Conservation (phyloP, 2,329 filamentous ascomycete genomes). For the Corniculantispora saksenae region DNA sequence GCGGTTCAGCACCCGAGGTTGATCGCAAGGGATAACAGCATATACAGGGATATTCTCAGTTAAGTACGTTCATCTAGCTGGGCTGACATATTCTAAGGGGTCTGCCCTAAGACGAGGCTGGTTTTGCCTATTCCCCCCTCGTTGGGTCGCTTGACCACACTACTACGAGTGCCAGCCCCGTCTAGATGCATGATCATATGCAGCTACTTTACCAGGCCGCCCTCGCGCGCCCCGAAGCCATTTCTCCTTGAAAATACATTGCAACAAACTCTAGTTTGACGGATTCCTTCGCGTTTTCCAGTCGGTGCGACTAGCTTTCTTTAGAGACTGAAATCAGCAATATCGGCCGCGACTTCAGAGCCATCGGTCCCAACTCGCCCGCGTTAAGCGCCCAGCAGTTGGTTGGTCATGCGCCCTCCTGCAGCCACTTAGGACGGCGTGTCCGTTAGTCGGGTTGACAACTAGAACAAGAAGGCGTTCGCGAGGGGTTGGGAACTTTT, state of each 20-base stretch:
- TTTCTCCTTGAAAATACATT: background rate
- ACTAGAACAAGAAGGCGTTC: background rate
- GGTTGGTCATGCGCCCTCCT: background rate
- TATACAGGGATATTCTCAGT: no score
- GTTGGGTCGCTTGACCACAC: background rate
- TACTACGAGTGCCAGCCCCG: background rate
- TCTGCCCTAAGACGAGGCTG: background rate
- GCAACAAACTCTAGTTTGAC: background rate
- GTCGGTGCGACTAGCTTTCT: no score
- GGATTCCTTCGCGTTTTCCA: background rate
- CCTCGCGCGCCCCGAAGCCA: background rate
- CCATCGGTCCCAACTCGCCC: background rate
- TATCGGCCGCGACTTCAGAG: background rate
- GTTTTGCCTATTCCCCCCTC: background rate
- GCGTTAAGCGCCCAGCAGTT: background rate
- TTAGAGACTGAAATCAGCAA: background rate
- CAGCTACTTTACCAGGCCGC: background rate
- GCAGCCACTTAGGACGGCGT: background rate
- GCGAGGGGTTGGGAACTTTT: background rate
- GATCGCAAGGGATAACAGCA: no score
- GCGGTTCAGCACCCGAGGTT: no score
- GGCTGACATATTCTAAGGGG: no score
- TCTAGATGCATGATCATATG: background rate
- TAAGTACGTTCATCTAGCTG: no score
- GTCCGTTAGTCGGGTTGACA: background rate